Base-by-base conservation (phyloP, 2,329 filamentous ascomycete genomes). In the Neoascochyta sp. region DNA sequence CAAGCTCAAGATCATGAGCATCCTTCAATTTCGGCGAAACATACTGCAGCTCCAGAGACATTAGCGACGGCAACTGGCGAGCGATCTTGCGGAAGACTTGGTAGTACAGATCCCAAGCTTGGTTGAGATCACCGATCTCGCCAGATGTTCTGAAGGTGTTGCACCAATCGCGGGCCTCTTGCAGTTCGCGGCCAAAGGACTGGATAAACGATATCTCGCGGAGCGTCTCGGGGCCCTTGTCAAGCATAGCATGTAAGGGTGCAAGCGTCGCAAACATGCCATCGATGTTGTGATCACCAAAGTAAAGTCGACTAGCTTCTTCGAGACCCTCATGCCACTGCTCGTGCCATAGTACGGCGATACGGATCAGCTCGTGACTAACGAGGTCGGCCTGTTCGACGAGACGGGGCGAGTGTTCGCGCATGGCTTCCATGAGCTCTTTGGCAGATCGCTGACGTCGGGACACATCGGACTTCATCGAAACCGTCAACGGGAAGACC, bases 101-200 rank as follows among this genome's bases (percentile, higher is more conserved):
- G 65, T 98, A 98, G 66, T 99, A 99, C 9, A 98, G 76, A 64
- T 99, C 93, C 92, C 92, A 99, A 5, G 92, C 92, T 64, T 95
- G 88, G 57, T 96, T 98, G 24, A 98, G 77, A 60, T 99, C 93
- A 26, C 86, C 90, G 39, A 92, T 80, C 55, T 98, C 92, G 28
- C 81, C 76, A n/a, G 86, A 92, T 22, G 80, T 78, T 52, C 86
- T 83, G 65, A 94, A 98, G 30, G 93, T 86, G 41, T 86, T 81
- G 62, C 92, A 98, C 83, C 92, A 98, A 48, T 96, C 89, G 39
- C 87, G 83, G 7, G 92, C 93, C 64, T 99, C 93, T 36, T 86
- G 83, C 13, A 99, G 75, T 59, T 98, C 93, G 17, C 93, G 82
- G 1, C 92, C 92, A 57, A 99, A 99, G 0, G 92, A 90, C 57